These are phyloP conservation scores for Nicotiana knightiana DNA, from an alignment of 257 asterid species.

Conservation along the genomic window DNA sequence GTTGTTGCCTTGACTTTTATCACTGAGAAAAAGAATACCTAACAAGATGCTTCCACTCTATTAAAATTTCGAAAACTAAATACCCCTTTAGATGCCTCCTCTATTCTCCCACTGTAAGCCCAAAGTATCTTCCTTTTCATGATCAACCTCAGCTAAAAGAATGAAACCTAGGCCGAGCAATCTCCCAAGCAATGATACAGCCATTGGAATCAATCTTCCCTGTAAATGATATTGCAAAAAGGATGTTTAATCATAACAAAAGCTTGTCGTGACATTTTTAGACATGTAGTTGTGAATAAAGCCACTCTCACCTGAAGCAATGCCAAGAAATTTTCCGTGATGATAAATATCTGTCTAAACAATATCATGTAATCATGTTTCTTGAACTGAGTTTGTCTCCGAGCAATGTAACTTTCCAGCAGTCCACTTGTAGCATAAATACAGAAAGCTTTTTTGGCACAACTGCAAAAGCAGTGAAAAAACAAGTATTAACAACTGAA, in stretches of 20 bases:
- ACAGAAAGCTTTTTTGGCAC: conserved; percentile 73
- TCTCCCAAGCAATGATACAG: neutral
- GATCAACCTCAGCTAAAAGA: neutral
- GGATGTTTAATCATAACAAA: neutral
- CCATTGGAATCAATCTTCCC: neutral
- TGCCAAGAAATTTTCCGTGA: neutral
- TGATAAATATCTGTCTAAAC: neutral
- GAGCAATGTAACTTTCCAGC: conserved; percentile 76
- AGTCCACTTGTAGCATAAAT: conserved; percentile 70
- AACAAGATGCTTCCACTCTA: neutral
- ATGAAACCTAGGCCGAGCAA: neutral
- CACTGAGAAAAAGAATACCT: neutral
- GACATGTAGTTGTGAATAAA: neutral
- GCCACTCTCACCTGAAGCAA: neutral
- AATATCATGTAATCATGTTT: conserved; percentile 43
- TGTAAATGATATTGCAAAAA: neutral
- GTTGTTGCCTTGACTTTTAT: neutral
- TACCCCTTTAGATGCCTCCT: neutral
- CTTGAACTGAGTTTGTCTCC: conserved; percentile 68
- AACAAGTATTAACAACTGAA: neutral
- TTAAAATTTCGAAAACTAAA: neutral
- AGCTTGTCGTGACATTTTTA: neutral
- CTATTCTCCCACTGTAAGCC: neutral
- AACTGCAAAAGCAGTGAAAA: conserved; percentile 14
- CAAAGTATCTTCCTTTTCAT: neutral